phyloP scores from a whole-genome alignment of 306 rosid genomes.

The Senna tora region DNA sequence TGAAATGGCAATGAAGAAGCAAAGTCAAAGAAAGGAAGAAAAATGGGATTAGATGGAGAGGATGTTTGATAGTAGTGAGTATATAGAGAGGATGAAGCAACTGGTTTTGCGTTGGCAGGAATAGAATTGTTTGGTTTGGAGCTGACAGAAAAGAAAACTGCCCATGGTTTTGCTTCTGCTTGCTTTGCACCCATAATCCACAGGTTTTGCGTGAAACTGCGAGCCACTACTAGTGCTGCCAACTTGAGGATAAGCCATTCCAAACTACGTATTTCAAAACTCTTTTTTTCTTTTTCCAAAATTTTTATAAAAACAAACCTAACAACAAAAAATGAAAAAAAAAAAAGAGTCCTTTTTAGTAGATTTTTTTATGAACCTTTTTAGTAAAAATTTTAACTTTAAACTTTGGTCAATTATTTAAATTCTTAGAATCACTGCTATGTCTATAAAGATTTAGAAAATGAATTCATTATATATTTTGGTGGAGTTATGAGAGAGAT shows the following conservation, averaged over 20 bases:
- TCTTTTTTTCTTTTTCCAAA: no score
- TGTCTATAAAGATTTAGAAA: no score
- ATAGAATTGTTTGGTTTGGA: conserved; percentile 22
- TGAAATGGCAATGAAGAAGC: neutral
- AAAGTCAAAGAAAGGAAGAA: conserved; percentile 16
- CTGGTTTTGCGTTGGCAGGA: conserved; percentile 53
- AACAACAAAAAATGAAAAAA: no score
- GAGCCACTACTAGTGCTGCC: conserved; percentile 4
- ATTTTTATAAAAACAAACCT: no score
- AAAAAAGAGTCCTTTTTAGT: no score
- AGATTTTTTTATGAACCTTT: no score
- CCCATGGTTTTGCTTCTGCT: conserved; percentile 73
- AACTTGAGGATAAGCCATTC: neutral
- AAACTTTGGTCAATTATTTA: no score
- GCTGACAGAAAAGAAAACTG: conserved; percentile 54
- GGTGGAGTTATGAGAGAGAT: no score
- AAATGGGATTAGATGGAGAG: conserved; percentile 6
- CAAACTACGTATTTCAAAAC: no score
- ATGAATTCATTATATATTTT: no score
- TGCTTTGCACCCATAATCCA: conserved; percentile 40
- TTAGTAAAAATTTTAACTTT: no score
- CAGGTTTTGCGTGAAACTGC: conserved; percentile 50
- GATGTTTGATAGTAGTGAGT: conserved; percentile 18
- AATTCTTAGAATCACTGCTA: no score
- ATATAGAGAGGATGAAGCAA: conserved; percentile 51